Evolutionary conservation across 345 rosid species (phyloP).

Genomic region (Theobroma cacao): DNA sequence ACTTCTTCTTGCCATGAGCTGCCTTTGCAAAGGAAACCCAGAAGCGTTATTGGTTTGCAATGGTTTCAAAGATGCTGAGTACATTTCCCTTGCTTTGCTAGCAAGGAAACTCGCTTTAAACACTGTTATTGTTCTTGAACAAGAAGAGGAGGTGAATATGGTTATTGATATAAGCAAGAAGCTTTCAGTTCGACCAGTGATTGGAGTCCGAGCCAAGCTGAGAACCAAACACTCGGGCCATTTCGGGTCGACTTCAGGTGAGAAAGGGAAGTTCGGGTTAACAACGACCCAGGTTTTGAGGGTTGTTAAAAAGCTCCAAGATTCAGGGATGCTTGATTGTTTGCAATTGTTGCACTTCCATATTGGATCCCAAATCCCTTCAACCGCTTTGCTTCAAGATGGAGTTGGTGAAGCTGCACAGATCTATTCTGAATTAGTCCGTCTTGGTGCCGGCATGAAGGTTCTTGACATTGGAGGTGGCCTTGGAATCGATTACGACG

Average conservation of each 20-base stretch:
- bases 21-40: constrained; percentile 68
- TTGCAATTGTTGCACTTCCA: constrained; percentile 87
- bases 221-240: constrained; percentile 91
- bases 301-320: constrained; percentile 62
- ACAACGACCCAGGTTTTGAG: constrained; percentile 73
- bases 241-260: constrained; percentile 98
- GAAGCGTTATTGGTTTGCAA: constrained; percentile 80
- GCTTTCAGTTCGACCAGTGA: constrained; percentile 58
- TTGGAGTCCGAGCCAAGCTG: constrained; percentile 83
- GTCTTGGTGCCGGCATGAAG: constrained; percentile 82
- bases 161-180: constrained; percentile 64
- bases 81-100: constrained; percentile 66
- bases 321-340: constrained; percentile 74
- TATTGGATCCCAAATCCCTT: constrained; percentile 90
- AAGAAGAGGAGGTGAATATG: constrained; percentile 84
- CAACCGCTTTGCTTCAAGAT: constrained; percentile 62
- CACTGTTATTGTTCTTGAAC: constrained; percentile 86
- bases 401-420: constrained; percentile 85
- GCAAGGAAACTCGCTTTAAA: constrained; percentile 71
- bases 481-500: constrained; percentile 89
- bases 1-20: constrained; percentile 86
- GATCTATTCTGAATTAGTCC: constrained; percentile 84
- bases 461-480: constrained; percentile 89
- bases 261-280: constrained; percentile 90
- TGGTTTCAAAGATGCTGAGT: constrained; percentile 86